Conservation (phyloP, 495 filamentous ascomycete genomes). For the Jackrogersella multiformis region DNA sequence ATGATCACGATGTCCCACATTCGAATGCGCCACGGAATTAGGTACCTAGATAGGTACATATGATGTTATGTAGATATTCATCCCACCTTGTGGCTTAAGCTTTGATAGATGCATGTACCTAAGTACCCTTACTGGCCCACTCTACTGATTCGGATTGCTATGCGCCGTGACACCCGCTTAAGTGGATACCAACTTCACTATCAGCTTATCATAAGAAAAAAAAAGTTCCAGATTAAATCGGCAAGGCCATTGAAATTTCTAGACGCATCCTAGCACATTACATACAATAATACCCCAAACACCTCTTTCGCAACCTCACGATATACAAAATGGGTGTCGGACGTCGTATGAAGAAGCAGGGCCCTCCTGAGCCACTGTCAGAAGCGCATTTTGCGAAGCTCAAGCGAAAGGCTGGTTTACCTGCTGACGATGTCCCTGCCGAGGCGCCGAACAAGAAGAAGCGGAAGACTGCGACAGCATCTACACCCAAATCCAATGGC, state of each 20-base stretch:
- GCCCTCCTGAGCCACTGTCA: slow-evolving; percentile 80
- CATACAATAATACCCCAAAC: slow-evolving; percentile 19
- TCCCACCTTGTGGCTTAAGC: slow-evolving; percentile 47
- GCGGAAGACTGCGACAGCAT: slow-evolving; percentile 65
- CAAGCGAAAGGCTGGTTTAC: slow-evolving; percentile 77
- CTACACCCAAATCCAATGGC: slow-evolving; percentile 56
- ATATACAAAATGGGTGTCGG: slow-evolving; percentile 76
- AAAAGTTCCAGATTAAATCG: slow-evolving; percentile 35
- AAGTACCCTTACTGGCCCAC: not conserved
- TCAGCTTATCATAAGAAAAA: slow-evolving; percentile 45
- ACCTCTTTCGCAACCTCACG: not conserved
- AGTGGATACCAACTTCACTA: slow-evolving; percentile 28
- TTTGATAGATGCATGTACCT: slow-evolving; percentile 9
- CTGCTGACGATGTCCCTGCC: slow-evolving; percentile 55
- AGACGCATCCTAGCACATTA: not conserved
- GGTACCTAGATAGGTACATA: no score
- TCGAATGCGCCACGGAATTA: slow-evolving; percentile 26
- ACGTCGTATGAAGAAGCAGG: slow-evolving; percentile 96
- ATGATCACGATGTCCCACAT: slow-evolving; percentile 34
- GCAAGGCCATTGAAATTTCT: not conserved
- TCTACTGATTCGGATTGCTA: not conserved
- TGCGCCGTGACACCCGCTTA: not conserved
- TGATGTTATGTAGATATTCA: no score
- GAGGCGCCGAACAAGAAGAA: slow-evolving; percentile 69
- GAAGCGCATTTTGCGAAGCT: slow-evolving; percentile 77